Conservation (phyloP, 176 grass and related monocot species). For the Typha latifolia region DNA sequence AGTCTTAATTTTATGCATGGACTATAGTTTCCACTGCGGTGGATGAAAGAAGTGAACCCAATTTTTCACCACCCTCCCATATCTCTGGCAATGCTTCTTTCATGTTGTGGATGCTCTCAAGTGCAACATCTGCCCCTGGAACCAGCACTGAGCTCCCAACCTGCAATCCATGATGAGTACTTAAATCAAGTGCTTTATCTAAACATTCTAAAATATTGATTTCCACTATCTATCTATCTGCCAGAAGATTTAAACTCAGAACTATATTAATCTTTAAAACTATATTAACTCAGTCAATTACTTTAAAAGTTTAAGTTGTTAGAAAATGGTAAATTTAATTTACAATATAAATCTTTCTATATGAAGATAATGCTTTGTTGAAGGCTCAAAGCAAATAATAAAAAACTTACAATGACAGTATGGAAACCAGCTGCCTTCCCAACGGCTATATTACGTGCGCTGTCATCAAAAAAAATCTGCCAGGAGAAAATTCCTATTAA, state of each 20-base stretch:
- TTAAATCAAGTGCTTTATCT: too few species aligned
- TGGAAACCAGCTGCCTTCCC: conserved; percentile 77
- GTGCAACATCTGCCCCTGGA: conserved; percentile 62
- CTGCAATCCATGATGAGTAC: conserved; percentile 22
- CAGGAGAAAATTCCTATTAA: not conserved
- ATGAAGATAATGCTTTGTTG: not conserved
- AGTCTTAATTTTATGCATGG: conserved; percentile 32
- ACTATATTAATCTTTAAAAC: not conserved
- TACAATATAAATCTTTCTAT: not conserved
- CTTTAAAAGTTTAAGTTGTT: not conserved
- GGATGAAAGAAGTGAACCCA: conserved; percentile 41
- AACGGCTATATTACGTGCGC: conserved; percentile 63
- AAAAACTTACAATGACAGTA: conserved; percentile 61
- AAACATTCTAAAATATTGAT: too few species aligned
- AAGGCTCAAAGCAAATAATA: not conserved
- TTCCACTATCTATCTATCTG: too few species aligned
- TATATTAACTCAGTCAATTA: not conserved
- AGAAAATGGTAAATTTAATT: not conserved
- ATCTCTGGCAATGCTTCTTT: conserved; percentile 85
- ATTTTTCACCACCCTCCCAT: conserved; percentile 46
- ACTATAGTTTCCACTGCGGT: conserved; percentile 56
- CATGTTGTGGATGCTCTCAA: conserved; percentile 96
- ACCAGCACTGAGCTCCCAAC: conserved; percentile 69
- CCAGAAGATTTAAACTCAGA: too few species aligned
- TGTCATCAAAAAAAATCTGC: conserved; percentile 95